These are phyloP conservation scores for Lodderomyces margitis DNA, from an alignment of 1,139 yeast species.

Conservation along the genomic window DNA sequence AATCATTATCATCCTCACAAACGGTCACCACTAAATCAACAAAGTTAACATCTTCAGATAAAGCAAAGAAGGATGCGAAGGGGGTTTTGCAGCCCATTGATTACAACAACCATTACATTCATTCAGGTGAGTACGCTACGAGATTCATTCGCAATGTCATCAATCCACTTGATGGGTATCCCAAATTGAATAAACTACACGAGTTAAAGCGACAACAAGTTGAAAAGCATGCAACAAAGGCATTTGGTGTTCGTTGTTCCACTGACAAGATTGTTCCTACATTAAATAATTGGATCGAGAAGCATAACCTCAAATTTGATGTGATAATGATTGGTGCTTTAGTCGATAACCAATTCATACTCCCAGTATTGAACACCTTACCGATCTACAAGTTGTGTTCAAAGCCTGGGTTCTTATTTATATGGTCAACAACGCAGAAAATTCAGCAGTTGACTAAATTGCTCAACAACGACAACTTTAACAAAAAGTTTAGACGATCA, in stretches of 20 bases:
- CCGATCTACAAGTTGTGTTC: constrained; percentile 76
- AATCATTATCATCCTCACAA: constrained; percentile 4
- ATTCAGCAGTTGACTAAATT: constrained; percentile 60
- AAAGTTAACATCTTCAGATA: constrained; percentile 3
- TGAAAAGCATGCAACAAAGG: constrained; percentile 49
- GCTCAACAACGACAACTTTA: constrained; percentile 60
- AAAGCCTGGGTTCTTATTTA: constrained; percentile 79
- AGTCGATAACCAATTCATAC: constrained; percentile 64
- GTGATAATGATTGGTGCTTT: constrained; percentile 91
- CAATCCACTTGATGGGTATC: constrained; percentile 78
- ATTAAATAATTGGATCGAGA: constrained; percentile 58
- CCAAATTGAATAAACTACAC: constrained; percentile 69
- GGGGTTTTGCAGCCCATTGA: constrained; percentile 48
- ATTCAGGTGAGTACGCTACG: constrained; percentile 58
- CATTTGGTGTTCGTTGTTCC: constrained; percentile 62
- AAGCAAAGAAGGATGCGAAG: constrained; percentile 15
- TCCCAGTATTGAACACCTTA: constrained; percentile 56
- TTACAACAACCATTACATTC: constrained; percentile 67
- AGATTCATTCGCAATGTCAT: constrained; percentile 60
- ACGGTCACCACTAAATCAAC: constrained; percentile 4
- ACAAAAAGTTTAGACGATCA: constrained; percentile 77
- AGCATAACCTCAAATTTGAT: constrained; percentile 65
- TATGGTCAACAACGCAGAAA: constrained; percentile 82
- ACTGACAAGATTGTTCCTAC: constrained; percentile 54
- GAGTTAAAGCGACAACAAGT: constrained; percentile 56